A percentile compares a stretch with the other conserved stretches of the same genome.
Conservation (phyloP, 2,329 filamentous ascomycete species). For the Leptodontidium sp. region DNA sequence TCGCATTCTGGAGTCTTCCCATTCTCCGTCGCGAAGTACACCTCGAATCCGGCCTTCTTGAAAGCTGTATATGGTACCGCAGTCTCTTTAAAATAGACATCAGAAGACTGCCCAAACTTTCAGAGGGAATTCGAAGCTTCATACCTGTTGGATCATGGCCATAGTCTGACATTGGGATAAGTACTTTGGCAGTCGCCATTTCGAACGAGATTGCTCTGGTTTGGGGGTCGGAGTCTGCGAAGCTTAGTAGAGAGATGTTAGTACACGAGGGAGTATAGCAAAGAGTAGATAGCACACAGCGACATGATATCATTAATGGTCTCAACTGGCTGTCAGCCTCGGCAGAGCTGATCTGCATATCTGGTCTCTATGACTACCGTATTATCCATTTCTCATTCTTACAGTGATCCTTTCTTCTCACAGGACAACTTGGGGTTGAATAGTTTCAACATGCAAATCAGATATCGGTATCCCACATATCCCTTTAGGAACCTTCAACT, state of each 20-base stretch:
- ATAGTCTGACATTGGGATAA: slow-evolving; percentile 62
- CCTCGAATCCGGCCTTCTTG: slow-evolving; percentile 56
- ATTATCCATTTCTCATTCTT: not conserved
- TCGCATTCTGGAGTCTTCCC: slow-evolving; percentile 59
- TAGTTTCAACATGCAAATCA: not conserved
- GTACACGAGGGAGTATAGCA: not conserved
- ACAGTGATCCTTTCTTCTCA: not conserved
- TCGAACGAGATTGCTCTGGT: not conserved
- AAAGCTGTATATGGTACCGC: slow-evolving; percentile 58
- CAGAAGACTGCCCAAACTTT: not conserved
- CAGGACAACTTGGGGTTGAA: too few species aligned
- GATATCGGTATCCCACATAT: too few species aligned
- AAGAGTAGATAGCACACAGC: not conserved
- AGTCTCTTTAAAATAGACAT: slow-evolving; percentile 52
- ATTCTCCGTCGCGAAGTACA: slow-evolving; percentile 59
- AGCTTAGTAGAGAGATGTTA: not conserved
- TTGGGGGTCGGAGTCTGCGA: not conserved
- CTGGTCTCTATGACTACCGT: not conserved
- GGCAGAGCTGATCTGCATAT: not conserved
- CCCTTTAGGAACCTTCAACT: too few species aligned
- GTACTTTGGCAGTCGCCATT: slow-evolving; percentile 48
- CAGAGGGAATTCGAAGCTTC: not conserved
- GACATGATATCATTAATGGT: not conserved
- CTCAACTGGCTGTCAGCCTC: not conserved
- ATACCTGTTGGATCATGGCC: slow-evolving; percentile 63